Percentiles rank a stretch among this genome's conserved stretches.
These are phyloP conservation scores for Ustilago hordei DNA, from an alignment of 1,284 basidiomycete species.

Conservation along the genomic window DNA sequence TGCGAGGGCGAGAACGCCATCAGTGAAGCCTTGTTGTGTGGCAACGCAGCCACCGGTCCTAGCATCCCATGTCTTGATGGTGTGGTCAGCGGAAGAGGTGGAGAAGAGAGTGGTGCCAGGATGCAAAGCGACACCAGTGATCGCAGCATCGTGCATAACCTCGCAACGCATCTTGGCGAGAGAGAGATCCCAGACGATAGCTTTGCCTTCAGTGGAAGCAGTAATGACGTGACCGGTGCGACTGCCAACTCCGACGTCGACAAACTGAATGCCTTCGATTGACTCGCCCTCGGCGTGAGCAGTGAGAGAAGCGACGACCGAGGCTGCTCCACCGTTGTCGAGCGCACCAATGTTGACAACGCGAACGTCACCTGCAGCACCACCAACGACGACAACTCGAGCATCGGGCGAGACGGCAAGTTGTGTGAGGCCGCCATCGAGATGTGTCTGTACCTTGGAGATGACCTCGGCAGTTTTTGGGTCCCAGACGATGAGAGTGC, in stretches of 20 bases:
- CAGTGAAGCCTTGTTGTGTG: conserved; percentile 86
- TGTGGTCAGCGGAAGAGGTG: conserved; percentile 78
- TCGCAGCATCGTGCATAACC: conserved; percentile 51
- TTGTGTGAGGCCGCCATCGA: conserved; percentile 84
- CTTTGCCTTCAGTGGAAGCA: conserved; percentile 92
- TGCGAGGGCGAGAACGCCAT: conserved; percentile 81
- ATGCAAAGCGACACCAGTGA: conserved; percentile 71
- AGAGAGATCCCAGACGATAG: conserved; percentile 90
- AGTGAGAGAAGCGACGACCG: conserved; percentile 81
- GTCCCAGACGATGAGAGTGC: conserved; percentile 90
- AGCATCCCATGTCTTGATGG: conserved; percentile 91
- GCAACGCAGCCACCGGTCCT: conserved; percentile 83
- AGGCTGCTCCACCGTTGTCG: conserved; percentile 73
- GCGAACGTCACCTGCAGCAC: conserved; percentile 83
- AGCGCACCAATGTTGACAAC: conserved; percentile 83
- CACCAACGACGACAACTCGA: conserved; percentile 84
- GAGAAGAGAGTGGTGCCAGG: conserved; percentile 85
- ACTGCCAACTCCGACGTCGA: conserved; percentile 79
- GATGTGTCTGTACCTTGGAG: conserved; percentile 78
- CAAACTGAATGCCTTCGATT: conserved; percentile 87
- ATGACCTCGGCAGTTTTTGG: conserved; percentile 81
- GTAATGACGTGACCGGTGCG: conserved; percentile 78
- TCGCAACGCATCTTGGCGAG: conserved; percentile 71
- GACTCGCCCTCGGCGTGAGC: conserved; percentile 90
- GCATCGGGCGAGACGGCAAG: conserved; percentile 80